Conservation (phyloP, 306 rosid genomes). For the Acacia crassicarpa region DNA sequence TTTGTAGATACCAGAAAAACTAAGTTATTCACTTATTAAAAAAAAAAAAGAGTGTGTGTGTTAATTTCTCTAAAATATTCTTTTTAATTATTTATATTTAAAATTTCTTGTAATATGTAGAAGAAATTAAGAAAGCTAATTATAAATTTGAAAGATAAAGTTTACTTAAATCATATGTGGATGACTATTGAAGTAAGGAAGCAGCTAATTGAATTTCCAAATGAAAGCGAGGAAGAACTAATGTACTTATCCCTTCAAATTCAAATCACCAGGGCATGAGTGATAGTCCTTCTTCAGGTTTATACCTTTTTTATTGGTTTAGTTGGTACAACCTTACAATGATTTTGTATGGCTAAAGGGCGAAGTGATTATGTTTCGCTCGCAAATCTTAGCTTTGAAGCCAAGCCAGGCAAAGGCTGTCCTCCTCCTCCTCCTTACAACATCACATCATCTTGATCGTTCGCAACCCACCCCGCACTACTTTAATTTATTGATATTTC, state of each 20-base stretch:
- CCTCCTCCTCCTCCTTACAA: neutral
- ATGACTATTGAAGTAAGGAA: constrained; percentile 21
- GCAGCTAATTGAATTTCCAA: constrained; percentile 27
- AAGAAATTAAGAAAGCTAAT: no score
- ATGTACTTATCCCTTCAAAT: constrained; percentile 9
- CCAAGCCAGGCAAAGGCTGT: constrained; percentile 36
- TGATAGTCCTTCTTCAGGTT: neutral
- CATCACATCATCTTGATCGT: constrained; percentile 18
- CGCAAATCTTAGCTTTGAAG: constrained; percentile 51
- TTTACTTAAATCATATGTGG: no score
- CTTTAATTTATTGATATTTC: neutral
- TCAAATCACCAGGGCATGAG: neutral
- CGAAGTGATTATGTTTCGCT: constrained; percentile 21
- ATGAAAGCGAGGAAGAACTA: constrained; percentile 41
- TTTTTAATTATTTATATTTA: no score
- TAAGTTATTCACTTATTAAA: no score
- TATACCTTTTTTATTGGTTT: neutral
- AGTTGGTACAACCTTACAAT: constrained; percentile 17
- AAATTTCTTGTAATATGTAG: no score
- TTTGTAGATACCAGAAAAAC: no score
- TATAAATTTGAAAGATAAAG: no score
- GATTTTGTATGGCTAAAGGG: neutral
- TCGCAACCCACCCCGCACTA: neutral
- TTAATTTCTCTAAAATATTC: no score
- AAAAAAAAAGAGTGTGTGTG: no score